These are phyloP conservation scores for Globisporangium lucens DNA, from an alignment of 352 stramenopile genomes.

Conservation along the genomic window DNA sequence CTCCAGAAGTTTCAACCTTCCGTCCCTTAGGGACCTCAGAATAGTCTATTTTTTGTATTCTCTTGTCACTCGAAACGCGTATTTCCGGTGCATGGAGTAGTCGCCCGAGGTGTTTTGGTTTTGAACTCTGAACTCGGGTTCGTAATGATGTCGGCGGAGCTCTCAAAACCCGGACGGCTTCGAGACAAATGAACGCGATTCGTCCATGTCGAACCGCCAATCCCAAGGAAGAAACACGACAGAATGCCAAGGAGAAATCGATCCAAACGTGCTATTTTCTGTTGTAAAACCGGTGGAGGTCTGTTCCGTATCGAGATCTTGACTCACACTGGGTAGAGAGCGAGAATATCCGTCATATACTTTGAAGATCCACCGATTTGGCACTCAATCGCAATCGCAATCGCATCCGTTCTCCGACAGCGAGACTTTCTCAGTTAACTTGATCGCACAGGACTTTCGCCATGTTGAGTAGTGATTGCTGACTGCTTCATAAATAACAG, in stretches of 20 bases:
- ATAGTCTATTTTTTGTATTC: too few species aligned
- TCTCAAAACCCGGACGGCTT: too few species aligned
- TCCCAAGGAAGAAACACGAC: background rate
- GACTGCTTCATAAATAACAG: background rate
- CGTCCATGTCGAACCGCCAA: background rate
- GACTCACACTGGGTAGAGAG: background rate
- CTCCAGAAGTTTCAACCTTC: too few species aligned
- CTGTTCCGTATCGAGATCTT: background rate
- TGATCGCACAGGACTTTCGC: background rate
- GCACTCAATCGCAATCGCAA: background rate
- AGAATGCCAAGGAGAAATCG: background rate
- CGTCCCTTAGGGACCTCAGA: too few species aligned
- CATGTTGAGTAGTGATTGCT: too few species aligned
- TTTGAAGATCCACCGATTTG: background rate
- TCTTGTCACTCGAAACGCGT: too few species aligned
- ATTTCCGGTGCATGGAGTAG: too few species aligned
- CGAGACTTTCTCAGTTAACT: background rate
- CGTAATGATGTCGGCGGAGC: too few species aligned
- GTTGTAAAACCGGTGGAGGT: background rate
- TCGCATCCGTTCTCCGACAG: background rate
- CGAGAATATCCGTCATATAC: background rate
- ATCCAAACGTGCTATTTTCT: too few species aligned
- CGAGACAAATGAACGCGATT: background rate
- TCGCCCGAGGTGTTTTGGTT: too few species aligned
- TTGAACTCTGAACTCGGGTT: too few species aligned